phyloP scores from a whole-genome alignment of 768 basidiomycete species.

The Suillus hirtellus region DNA sequence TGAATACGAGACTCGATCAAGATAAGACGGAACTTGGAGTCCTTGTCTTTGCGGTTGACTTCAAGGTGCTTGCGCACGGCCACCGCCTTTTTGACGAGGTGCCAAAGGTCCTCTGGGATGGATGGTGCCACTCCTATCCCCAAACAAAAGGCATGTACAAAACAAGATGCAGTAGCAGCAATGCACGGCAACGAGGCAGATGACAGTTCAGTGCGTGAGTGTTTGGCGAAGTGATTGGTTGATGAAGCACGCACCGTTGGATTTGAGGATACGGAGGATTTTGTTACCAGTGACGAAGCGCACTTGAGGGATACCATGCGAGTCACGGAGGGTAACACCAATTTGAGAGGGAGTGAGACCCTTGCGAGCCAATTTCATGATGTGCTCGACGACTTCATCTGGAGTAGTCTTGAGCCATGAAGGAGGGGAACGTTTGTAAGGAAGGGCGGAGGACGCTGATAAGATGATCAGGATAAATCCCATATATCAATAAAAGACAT shows the following conservation, averaged over 20 bases:
- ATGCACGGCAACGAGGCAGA: slow-evolving; percentile 7
- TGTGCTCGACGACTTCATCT: slow-evolving; percentile 94
- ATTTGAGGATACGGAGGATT: slow-evolving; percentile 97
- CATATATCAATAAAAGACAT: slow-evolving; percentile 11
- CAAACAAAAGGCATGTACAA: slow-evolving; percentile 47
- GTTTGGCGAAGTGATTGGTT: not conserved
- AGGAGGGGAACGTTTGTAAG: slow-evolving; percentile 93
- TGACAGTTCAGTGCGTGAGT: slow-evolving; percentile 27
- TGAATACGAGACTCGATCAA: slow-evolving; percentile 99
- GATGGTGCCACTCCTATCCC: slow-evolving; percentile 90
- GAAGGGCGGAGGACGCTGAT: slow-evolving; percentile 90
- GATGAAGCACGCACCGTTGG: slow-evolving; percentile 65
- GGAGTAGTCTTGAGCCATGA: slow-evolving; percentile 96
- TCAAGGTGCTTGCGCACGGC: slow-evolving; percentile 98
- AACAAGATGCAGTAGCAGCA: slow-evolving; percentile 8
- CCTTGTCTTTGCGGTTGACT: slow-evolving; percentile 98
- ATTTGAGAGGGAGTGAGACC: slow-evolving; percentile 98
- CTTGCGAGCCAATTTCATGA: slow-evolving; percentile 96
- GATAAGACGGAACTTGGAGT: slow-evolving; percentile 96
- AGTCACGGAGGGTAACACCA: slow-evolving; percentile 97
- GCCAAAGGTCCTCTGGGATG: slow-evolving; percentile 99
- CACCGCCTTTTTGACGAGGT: slow-evolving; percentile 99
- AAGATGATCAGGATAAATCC: not conserved
- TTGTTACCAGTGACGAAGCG: slow-evolving; percentile 99
- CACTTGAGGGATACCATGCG: slow-evolving; percentile 97